These are phyloP conservation scores for Dictyostelium brefeldianum DNA, from an alignment of 78 protist species.

Conservation along the genomic window DNA sequence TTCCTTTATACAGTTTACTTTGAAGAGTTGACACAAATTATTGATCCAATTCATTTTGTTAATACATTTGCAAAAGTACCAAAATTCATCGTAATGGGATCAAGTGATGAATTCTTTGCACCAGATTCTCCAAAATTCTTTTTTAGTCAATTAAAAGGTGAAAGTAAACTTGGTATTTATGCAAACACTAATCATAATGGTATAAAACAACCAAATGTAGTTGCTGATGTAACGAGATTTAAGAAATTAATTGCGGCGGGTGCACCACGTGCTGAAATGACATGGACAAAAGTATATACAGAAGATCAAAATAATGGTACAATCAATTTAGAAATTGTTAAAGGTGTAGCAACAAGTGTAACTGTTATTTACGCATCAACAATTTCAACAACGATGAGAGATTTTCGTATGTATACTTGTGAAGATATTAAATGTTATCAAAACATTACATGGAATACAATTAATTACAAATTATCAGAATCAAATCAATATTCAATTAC, in stretches of 20 bases:
- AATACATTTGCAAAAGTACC: neutral
- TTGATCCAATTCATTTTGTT: slow-evolving; percentile 43
- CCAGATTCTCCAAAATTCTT: slow-evolving; percentile 53
- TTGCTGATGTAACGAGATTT: neutral
- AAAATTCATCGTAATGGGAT: slow-evolving; percentile 32
- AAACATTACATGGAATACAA: neutral
- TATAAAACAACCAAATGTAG: neutral
- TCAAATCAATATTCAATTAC: too few species aligned
- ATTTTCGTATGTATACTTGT: neutral
- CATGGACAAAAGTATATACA: neutral
- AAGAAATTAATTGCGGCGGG: neutral
- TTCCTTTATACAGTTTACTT: neutral
- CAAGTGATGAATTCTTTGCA: slow-evolving; percentile 60
- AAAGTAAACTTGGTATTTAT: slow-evolving; percentile 6
- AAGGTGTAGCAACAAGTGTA: too few species aligned
- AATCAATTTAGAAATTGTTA: neutral
- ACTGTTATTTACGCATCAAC: neutral
- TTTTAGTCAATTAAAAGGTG: slow-evolving; percentile 24
- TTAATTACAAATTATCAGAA: too few species aligned
- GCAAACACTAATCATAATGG: slow-evolving; percentile 18
- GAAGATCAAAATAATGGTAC: neutral
- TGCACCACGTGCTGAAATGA: neutral
- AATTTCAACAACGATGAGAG: slow-evolving; percentile 6
- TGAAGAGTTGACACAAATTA: neutral
- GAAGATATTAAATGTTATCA: neutral